Evolutionary conservation across 306 rosid genomes (phyloP).

Genomic region (Gynostemma pentaphyllum): DNA sequence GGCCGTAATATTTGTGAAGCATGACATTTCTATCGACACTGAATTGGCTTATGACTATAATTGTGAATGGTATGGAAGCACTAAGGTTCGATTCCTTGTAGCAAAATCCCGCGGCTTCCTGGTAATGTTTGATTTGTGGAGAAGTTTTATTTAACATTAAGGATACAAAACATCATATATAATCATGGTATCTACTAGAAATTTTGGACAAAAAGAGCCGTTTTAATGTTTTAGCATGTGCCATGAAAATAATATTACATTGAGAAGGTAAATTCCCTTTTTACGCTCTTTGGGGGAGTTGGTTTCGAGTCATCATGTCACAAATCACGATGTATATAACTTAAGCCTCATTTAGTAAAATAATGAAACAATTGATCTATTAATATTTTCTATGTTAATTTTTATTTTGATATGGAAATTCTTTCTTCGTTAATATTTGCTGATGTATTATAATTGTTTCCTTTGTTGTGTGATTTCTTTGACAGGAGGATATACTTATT

Average conservation of each 20-base stretch:
- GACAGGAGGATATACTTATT: conserved; percentile 89
- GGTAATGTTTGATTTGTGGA: conserved; percentile 25
- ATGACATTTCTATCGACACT: conserved; percentile 65
- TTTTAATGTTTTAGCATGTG: neutral
- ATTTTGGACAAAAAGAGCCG: neutral
- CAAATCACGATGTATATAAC: too few relatives aligned
- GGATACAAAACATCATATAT: neutral
- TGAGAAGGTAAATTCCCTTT: neutral
- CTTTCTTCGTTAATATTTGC: neutral
- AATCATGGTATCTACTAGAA: neutral
- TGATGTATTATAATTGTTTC: neutral
- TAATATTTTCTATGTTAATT: too few relatives aligned
- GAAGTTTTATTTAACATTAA: conserved; percentile 3
- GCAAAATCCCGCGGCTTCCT: conserved; percentile 97
- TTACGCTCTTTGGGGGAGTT: too few relatives aligned
- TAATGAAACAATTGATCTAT: too few relatives aligned
- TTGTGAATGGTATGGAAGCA: conserved; percentile 96
- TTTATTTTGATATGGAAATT: neutral
- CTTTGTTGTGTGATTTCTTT: too few relatives aligned
- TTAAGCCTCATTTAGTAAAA: too few relatives aligned
- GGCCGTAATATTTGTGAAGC: conserved; percentile 92
- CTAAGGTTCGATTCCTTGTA: conserved; percentile 93
- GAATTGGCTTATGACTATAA: conserved; percentile 91
- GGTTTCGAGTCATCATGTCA: too few relatives aligned
- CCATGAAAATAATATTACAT: neutral